phyloP scores from a whole-genome alignment of 2,329 filamentous ascomycete species.

The Epichloe sibirici region DNA sequence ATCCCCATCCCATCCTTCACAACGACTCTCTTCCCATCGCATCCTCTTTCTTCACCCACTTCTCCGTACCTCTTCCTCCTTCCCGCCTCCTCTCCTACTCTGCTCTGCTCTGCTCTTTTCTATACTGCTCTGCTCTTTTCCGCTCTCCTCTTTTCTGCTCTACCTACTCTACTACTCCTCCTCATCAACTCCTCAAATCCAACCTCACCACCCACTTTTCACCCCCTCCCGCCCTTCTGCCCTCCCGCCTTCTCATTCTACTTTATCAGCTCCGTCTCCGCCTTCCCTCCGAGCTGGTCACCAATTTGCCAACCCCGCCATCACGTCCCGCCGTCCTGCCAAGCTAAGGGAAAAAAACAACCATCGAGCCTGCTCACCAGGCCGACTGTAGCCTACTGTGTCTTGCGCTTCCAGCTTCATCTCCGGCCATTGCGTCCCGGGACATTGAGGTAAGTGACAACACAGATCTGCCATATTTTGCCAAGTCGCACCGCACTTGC shows the following conservation, averaged over 20 bases:
- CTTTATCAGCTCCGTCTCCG: not conserved
- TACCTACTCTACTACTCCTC: not conserved
- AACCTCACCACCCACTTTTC: too few relatives aligned
- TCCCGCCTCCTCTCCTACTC: conserved; percentile 1
- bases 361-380: not conserved
- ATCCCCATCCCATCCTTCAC: not conserved
- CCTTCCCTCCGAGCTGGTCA: not conserved
- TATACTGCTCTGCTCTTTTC: conserved; percentile 1
- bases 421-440: not conserved
- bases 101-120: not conserved
- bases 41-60: conserved; percentile 1
- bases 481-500: not conserved
- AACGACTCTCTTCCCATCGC: conserved; percentile 3
- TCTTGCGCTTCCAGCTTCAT: not conserved
- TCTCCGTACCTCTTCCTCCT: not conserved
- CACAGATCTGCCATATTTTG: not conserved
- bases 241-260: not conserved
- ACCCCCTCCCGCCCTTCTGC: not conserved
- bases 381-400: not conserved
- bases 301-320: not conserved
- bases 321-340: conserved; percentile 3
- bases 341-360: not conserved
- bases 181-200: too few relatives aligned
- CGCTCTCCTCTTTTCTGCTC: conserved; percentile 1
- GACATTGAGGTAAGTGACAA: not conserved